Conservation (phyloP, 73 alveolate genomes). For the Paramecium sexaurelia region DNA sequence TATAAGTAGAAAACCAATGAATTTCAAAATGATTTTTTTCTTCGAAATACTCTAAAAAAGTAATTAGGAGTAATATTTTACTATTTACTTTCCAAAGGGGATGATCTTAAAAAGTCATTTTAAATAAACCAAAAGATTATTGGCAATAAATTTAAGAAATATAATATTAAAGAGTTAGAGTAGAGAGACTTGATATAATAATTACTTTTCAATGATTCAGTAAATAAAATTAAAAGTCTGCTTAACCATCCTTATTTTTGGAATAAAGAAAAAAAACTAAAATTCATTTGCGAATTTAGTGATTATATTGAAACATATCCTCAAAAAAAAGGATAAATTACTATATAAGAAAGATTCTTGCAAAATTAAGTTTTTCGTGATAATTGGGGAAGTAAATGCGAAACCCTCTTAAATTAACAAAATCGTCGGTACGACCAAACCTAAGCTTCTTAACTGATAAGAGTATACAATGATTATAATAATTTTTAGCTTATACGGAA, state of each 20-base stretch:
- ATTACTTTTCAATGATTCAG: not conserved
- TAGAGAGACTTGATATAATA: not conserved
- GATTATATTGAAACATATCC: constrained; percentile 71
- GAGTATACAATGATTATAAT: constrained; percentile 52
- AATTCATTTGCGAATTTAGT: constrained; percentile 71
- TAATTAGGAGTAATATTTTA: constrained; percentile 72
- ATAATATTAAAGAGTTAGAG: not conserved
- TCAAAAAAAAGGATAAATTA: not conserved
- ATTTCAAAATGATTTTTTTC: not conserved
- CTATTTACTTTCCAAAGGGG: constrained; percentile 72
- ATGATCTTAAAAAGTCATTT: constrained; percentile 68
- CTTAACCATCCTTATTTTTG: constrained; percentile 74
- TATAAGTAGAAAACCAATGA: not conserved
- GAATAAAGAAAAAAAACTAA: constrained; percentile 71
- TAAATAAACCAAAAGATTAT: constrained; percentile 54
- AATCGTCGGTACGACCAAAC: constrained; percentile 69
- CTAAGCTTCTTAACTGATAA: constrained; percentile 63
- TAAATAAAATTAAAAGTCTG: not conserved
- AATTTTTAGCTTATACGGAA: constrained; percentile 65
- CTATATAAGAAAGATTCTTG: not conserved
- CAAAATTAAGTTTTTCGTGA: not conserved
- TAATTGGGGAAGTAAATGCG: not conserved
- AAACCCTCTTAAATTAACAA: not conserved
- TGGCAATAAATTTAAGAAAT: constrained; percentile 31
- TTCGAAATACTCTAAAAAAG: not conserved